Conservation (phyloP, 2,329 filamentous ascomycete genomes). For the Pseudogymnoascus sp. region DNA sequence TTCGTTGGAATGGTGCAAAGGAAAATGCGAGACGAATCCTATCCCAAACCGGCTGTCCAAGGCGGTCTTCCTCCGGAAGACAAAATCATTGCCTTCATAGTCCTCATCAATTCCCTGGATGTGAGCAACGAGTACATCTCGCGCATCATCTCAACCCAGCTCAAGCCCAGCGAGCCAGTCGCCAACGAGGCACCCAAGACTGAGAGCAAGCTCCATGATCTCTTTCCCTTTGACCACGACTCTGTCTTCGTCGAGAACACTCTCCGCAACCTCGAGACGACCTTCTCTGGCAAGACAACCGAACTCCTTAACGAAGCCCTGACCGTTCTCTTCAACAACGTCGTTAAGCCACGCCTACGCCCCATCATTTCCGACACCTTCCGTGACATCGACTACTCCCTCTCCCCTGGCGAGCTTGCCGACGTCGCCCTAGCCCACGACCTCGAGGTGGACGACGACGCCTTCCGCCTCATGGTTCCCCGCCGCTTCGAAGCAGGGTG, state of each 20-base stretch:
- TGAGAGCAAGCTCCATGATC: slow-evolving; percentile 43
- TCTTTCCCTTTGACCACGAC: slow-evolving; percentile 78
- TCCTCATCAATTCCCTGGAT: slow-evolving; percentile 93
- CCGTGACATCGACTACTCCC: slow-evolving; percentile 80
- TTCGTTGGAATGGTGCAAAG: slow-evolving; percentile 96
- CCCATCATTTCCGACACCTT: slow-evolving; percentile 84
- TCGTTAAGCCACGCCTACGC: slow-evolving; percentile 76
- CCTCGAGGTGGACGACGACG: slow-evolving; percentile 40
- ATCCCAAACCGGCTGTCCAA: slow-evolving; percentile 71
- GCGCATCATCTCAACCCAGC: slow-evolving; percentile 69
- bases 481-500: slow-evolving; percentile 78
- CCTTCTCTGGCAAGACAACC: slow-evolving; percentile 68
- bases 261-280: slow-evolving; percentile 60
- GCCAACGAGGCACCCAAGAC: slow-evolving; percentile 22
- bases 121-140: slow-evolving; percentile 84
- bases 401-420: slow-evolving; percentile 54
- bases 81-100: slow-evolving; percentile 79
- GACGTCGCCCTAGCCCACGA: slow-evolving; percentile 47
- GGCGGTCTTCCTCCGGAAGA: slow-evolving; percentile 81
- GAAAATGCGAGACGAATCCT: slow-evolving; percentile 94
- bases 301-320: slow-evolving; percentile 82
- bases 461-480: slow-evolving; percentile 60
- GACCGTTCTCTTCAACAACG: slow-evolving; percentile 77
- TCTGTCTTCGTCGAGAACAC: slow-evolving; percentile 60
- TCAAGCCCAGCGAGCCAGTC: slow-evolving; percentile 39